These are phyloP conservation scores for Lipomyces spencermartinsiae DNA, from an alignment of 805 yeast species.

Conservation along the genomic window DNA sequence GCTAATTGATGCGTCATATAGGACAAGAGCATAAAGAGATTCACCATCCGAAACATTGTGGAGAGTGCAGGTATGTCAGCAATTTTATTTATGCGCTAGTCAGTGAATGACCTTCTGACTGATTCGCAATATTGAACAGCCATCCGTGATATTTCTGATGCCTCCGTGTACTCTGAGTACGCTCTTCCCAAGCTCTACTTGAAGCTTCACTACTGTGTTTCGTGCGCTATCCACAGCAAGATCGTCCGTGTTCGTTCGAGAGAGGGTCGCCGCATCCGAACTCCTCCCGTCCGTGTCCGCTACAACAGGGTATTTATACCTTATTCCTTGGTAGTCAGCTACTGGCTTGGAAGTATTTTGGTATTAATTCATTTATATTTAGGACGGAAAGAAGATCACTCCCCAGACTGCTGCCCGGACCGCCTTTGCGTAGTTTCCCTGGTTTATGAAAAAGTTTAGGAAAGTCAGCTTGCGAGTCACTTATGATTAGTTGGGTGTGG, in stretches of 20 bases:
- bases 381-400: constrained; percentile 85
- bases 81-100: neutral
- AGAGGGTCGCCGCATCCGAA: constrained; percentile 96
- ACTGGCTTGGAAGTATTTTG: neutral
- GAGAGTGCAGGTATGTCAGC: constrained; percentile 76
- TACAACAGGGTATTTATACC: constrained; percentile 65
- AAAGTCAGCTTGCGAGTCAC: neutral
- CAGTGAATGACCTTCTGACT: neutral
- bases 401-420: constrained; percentile 98
- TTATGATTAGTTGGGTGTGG: constrained; percentile 1
- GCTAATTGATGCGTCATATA: neutral
- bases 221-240: constrained; percentile 99
- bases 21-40: constrained; percentile 99
- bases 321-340: neutral
- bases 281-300: constrained; percentile 99
- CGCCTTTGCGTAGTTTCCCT: constrained; percentile 55
- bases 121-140: constrained; percentile 46
- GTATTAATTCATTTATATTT: neutral
- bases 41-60: constrained; percentile 99
- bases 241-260: constrained; percentile 99
- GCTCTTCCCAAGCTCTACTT: constrained; percentile 99
- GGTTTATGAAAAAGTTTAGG: constrained; percentile 25
- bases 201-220: constrained; percentile 99
- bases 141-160: constrained; percentile 99
- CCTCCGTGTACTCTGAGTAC: constrained; percentile 98